Evolutionary conservation across 768 basidiomycete genomes (phyloP).

Genomic region (Rhizopogon rudus): DNA sequence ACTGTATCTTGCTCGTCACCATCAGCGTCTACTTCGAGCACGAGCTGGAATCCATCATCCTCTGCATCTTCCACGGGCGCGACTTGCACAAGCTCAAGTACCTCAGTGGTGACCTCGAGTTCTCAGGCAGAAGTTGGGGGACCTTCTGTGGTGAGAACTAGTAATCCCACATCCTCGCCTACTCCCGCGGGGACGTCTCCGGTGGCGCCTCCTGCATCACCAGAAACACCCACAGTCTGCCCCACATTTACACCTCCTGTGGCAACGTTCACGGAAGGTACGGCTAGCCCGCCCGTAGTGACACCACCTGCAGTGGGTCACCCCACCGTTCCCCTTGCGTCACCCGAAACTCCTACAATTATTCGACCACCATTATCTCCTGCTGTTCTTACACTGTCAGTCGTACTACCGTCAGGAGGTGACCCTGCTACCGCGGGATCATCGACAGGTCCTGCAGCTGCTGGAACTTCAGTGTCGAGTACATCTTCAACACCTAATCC

Average conservation of each 20-base stretch:
- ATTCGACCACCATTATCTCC: neutral
- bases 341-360: neutral
- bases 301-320: too few species aligned
- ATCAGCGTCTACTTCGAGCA: neutral
- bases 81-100: neutral
- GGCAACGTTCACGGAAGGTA: neutral
- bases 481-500: neutral
- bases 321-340: neutral
- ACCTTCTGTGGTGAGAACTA: too few species aligned
- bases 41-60: neutral
- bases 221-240: neutral
- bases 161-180: neutral
- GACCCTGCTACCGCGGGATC: too few species aligned
- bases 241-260: neutral
- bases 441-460: too few species aligned
- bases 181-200: neutral
- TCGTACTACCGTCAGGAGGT: neutral
- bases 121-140: neutral
- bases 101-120: neutral
- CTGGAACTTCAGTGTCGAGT: neutral
- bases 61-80: neutral
- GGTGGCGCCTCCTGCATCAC: neutral
- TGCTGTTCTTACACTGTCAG: neutral
- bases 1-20: neutral
- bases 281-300: too few species aligned